Conservation (phyloP, 179 eudicot species). For the Silene noctiflora region DNA sequence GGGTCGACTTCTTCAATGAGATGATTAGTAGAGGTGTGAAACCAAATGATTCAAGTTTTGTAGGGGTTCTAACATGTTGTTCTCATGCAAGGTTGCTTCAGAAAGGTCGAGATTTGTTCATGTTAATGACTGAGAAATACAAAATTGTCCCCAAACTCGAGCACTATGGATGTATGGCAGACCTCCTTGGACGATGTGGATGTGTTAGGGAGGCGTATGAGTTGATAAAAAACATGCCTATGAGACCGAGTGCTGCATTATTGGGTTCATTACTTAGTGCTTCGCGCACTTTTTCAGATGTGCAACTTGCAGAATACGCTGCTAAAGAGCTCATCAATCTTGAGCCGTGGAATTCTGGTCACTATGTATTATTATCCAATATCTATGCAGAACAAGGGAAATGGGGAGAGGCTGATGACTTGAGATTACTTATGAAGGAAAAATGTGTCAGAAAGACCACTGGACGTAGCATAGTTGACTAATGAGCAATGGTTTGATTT, state of each 20-base stretch:
- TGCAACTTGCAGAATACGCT: constrained; percentile 54
- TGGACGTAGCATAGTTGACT: constrained; percentile 48
- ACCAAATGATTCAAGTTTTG: constrained; percentile 57
- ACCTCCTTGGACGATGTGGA: constrained; percentile 68
- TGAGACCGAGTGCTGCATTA: constrained; percentile 65
- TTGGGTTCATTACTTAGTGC: constrained; percentile 77
- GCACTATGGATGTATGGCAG: constrained; percentile 83
- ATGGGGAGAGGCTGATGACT: constrained; percentile 66
- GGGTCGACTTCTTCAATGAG: constrained; percentile 51
- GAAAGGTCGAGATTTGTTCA: constrained; percentile 52
- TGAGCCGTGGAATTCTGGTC: constrained; percentile 74
- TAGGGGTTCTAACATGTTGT: constrained; percentile 59
- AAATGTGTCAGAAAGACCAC: constrained; percentile 39
- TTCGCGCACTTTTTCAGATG: constrained; percentile 45
- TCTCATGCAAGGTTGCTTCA: constrained; percentile 54
- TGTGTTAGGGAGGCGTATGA: constrained; percentile 54
- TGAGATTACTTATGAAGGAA: constrained; percentile 54
- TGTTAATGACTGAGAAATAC: constrained; percentile 42
- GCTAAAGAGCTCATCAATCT: constrained; percentile 53
- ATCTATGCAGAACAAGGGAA: constrained; percentile 63
- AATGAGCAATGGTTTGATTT: neutral
- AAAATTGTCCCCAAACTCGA: constrained; percentile 50
- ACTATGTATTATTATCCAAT: constrained; percentile 66
- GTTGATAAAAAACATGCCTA: constrained; percentile 51
- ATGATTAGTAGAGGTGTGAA: constrained; percentile 47